Percentiles rank a stretch among this genome's conserved stretches.
Evolutionary conservation across 140 eudicot genomes (phyloP).

Genomic region (Stevia rebaudiana): DNA sequence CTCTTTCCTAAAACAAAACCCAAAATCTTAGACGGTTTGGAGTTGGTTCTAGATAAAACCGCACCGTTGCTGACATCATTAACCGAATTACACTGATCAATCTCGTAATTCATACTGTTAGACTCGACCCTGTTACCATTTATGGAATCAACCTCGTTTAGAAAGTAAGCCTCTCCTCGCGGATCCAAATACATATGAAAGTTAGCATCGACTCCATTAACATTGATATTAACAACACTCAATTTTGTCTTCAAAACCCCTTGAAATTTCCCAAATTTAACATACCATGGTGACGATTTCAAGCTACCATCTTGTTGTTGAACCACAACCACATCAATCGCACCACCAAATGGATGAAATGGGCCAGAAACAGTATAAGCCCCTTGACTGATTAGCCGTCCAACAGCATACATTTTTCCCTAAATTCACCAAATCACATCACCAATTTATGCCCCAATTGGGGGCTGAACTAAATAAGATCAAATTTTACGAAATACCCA

Average conservation of each 20-base stretch:
- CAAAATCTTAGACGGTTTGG: conserved; percentile 48
- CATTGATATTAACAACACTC: conserved; percentile 59
- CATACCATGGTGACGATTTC: conserved; percentile 96
- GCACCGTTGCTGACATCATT: conserved; percentile 37
- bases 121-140: conserved; percentile 40
- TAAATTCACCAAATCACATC: conserved; percentile 26
- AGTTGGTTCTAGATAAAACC: conserved; percentile 28
- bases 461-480: too few species aligned
- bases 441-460: too few species aligned
- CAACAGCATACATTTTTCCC: conserved; percentile 61
- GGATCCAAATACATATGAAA: conserved; percentile 79
- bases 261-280: conserved; percentile 89
- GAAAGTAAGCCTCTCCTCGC: conserved; percentile 72
- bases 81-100: conserved; percentile 28
- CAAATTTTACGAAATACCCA: too few species aligned
- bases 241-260: conserved; percentile 88
- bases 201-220: conserved; percentile 76
- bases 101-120: conserved; percentile 48
- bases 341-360: conserved; percentile 96
- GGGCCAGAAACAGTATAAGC: conserved; percentile 76
- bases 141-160: conserved; percentile 52
- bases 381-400: conserved; percentile 65
- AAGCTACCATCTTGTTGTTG: conserved; percentile 81
- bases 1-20: conserved; percentile 67
- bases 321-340: conserved; percentile 90